Conservation (phyloP, 2,329 filamentous ascomycete genomes). For the Thielaviopsis ethacetica region DNA sequence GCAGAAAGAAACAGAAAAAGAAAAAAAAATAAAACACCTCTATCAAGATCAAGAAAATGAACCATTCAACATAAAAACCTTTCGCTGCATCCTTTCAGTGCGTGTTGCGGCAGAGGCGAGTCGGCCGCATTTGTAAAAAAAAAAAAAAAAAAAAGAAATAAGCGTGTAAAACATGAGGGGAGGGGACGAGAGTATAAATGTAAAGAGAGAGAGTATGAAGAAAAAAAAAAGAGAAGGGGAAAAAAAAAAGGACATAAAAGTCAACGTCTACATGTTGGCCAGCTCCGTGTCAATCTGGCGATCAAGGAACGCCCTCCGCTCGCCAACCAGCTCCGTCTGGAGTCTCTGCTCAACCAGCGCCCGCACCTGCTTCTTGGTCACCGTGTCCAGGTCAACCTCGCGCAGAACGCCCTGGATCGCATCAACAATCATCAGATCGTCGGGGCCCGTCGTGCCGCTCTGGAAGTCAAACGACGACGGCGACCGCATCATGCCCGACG, state of each 20-base stretch:
- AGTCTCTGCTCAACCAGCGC: conserved; percentile 85
- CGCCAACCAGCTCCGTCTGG: conserved; percentile 74
- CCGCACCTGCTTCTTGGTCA: conserved; percentile 94
- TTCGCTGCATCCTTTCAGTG: background rate
- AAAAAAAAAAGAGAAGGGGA: background rate
- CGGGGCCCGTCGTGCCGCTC: conserved; percentile 43
- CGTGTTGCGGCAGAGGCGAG: background rate
- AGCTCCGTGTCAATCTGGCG: conserved; percentile 84
- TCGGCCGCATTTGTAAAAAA: conserved; percentile 13
- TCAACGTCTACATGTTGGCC: conserved; percentile 60
- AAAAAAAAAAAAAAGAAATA: conserved; percentile 15
- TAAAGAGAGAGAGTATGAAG: background rate
- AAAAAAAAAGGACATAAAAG: background rate
- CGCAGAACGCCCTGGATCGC: conserved; percentile 67
- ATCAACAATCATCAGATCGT: conserved; percentile 65
- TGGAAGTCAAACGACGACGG: conserved; percentile 45
- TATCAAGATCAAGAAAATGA: background rate
- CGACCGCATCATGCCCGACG: conserved; percentile 31
- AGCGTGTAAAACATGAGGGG: conserved; percentile 12
- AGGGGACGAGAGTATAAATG: background rate
- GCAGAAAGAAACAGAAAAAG: conserved; percentile 1
- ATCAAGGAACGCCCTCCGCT: conserved; percentile 80
- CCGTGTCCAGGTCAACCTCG: conserved; percentile 88
- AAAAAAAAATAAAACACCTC: background rate
- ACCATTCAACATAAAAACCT: conserved; percentile 3